Conservation (phyloP, 148 eudicot genomes). For the Selenicereus undatus region DNA sequence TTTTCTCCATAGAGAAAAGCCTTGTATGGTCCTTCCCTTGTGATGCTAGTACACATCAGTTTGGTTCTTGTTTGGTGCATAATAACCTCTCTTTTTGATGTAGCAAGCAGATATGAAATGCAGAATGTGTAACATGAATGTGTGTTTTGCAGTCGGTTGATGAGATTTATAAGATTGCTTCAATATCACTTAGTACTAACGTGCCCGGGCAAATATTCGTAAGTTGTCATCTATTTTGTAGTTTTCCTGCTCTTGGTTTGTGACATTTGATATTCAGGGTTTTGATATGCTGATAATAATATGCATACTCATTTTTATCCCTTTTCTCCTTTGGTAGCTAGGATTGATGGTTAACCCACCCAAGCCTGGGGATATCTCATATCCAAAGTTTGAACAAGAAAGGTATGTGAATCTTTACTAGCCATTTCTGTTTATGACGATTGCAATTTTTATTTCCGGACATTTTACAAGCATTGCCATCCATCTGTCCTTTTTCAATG, state of each 20-base stretch:
- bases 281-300: not conserved
- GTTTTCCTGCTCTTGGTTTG: not conserved
- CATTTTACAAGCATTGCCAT: not conserved
- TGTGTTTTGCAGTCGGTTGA: slow-evolving; percentile 74
- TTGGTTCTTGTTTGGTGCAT: no score
- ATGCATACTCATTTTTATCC: not conserved
- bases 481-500: no score
- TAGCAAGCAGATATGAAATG: not conserved
- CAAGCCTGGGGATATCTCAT: slow-evolving; percentile 89
- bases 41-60: no score
- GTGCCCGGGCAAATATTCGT: slow-evolving; percentile 95
- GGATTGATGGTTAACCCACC: slow-evolving; percentile 96
- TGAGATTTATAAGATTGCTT: slow-evolving; percentile 91
- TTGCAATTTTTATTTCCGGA: not conserved
- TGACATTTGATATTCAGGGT: not conserved
- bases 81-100: not conserved
- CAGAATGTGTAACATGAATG: not conserved
- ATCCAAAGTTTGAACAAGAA: slow-evolving; percentile 63
- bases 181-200: slow-evolving; percentile 86
- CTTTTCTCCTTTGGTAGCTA: slow-evolving; percentile 40
- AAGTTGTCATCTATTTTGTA: slow-evolving; percentile 29
- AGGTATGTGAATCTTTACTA: slow-evolving; percentile 39
- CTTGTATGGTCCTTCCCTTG: no score
- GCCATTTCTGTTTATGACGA: not conserved
- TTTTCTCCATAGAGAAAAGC: no score